Conservation (phyloP, 495 filamentous ascomycete species). For the Neurospora hispaniola region DNA sequence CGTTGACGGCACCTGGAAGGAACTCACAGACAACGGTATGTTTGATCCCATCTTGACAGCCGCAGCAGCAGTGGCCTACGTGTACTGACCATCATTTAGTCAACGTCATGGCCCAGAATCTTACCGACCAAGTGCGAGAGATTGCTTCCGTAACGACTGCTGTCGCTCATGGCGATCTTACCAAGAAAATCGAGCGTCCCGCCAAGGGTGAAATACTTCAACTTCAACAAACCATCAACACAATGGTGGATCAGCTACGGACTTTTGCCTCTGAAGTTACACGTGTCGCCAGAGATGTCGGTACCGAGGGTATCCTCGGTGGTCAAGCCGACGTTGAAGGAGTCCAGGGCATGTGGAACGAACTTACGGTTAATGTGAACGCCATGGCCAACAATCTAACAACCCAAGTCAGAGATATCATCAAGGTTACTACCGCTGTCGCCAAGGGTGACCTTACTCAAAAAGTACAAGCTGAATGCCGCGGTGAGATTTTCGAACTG, state of each 20-base stretch:
- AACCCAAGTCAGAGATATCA: conserved; percentile 96
- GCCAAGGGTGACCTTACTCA: conserved; percentile 93
- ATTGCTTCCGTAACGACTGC: conserved; percentile 95
- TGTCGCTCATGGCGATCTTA: conserved; percentile 91
- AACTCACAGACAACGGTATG: conserved; percentile 86
- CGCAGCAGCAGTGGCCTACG: neutral
- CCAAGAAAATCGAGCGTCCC: conserved; percentile 89
- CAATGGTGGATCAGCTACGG: conserved; percentile 96
- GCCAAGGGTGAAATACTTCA: conserved; percentile 93
- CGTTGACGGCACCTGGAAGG: conserved; percentile 96
- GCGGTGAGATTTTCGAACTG: conserved; percentile 89
- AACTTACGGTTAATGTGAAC: conserved; percentile 95
- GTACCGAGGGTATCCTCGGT: conserved; percentile 92
- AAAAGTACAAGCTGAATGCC: conserved; percentile 93
- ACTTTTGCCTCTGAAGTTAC: conserved; percentile 98
- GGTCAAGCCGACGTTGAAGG: conserved; percentile 94
- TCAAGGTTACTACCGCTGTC: conserved; percentile 95
- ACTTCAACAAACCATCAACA: conserved; percentile 95
- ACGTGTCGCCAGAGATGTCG: conserved; percentile 90
- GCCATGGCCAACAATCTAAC: conserved; percentile 98
- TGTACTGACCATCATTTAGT: conserved; percentile 41
- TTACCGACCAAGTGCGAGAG: conserved; percentile 74
- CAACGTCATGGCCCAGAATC: conserved; percentile 87
- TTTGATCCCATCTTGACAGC: conserved; percentile 3
- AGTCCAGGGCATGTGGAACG: conserved; percentile 79